Conservation (phyloP, 2,329 filamentous ascomycete species). For the Aureobasidium musti region DNA sequence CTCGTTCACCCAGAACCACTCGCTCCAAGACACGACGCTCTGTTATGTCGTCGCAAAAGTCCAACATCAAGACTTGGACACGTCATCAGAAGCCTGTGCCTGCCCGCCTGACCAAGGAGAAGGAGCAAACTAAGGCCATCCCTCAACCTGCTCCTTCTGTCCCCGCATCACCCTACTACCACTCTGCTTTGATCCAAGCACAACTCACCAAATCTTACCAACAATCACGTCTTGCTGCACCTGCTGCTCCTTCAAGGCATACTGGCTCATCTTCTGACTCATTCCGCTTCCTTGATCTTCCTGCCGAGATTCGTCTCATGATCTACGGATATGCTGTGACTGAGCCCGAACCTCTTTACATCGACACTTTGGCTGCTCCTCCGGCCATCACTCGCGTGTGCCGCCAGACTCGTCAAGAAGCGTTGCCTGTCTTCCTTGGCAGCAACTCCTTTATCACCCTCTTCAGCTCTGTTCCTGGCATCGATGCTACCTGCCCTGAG, state of each 20-base stretch:
- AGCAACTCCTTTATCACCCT: slow-evolving; percentile 27
- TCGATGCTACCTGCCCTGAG: slow-evolving; percentile 23
- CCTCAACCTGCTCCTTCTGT: not conserved
- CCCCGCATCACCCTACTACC: slow-evolving; percentile 13
- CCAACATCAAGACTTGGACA: slow-evolving; percentile 25
- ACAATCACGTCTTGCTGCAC: slow-evolving; percentile 8
- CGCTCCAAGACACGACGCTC: slow-evolving; percentile 28
- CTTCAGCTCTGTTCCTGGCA: slow-evolving; percentile 22
- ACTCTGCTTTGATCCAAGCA: slow-evolving; percentile 24
- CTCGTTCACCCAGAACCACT: slow-evolving; percentile 17
- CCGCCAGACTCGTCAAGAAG: slow-evolving; percentile 31
- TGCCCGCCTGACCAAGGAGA: slow-evolving; percentile 8
- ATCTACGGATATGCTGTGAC: slow-evolving; percentile 30
- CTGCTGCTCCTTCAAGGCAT: slow-evolving; percentile 4
- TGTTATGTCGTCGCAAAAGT: slow-evolving; percentile 18
- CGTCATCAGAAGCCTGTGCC: slow-evolving; percentile 22
- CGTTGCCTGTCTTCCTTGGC: slow-evolving; percentile 31
- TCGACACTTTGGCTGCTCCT: slow-evolving; percentile 23
- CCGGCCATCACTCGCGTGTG: slow-evolving; percentile 29
- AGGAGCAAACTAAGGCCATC: slow-evolving; percentile 11
- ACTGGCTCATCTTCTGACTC: slow-evolving; percentile 1
- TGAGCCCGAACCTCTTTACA: slow-evolving; percentile 19
- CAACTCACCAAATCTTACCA: slow-evolving; percentile 22
- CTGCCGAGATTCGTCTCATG: slow-evolving; percentile 31
- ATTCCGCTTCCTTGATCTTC: slow-evolving; percentile 30